Percentiles rank a stretch among this genome's conserved stretches.
phyloP scores from a whole-genome alignment of 257 asterid genomes.

The Solanum medicagineum region DNA sequence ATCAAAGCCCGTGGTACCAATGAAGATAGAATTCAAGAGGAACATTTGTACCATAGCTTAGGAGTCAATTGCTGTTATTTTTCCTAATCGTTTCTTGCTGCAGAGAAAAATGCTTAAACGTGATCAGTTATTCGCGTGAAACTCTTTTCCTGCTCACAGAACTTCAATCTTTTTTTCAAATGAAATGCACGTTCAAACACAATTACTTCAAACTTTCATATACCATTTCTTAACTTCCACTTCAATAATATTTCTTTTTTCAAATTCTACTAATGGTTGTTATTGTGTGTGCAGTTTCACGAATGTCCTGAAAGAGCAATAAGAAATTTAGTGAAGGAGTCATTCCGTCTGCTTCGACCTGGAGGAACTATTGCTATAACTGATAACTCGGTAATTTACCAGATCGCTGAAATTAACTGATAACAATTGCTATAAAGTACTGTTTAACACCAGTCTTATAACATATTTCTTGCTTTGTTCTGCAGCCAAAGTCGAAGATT shows the following conservation, averaged over 20 bases:
- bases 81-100: neutral
- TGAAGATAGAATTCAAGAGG: neutral
- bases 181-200: neutral
- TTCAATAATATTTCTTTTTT: neutral
- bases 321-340: slow-evolving; percentile 57
- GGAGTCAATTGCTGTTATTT: neutral
- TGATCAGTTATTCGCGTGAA: neutral
- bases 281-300: slow-evolving; percentile 44
- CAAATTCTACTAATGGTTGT: neutral
- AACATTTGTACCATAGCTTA: neutral
- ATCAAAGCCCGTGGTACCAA: neutral
- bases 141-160: neutral
- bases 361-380: slow-evolving; percentile 89
- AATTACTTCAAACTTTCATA: neutral
- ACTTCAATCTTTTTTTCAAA: neutral
- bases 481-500: slow-evolving; percentile 94
- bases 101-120: neutral
- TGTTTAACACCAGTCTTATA: neutral
- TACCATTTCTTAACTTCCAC: neutral
- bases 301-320: slow-evolving; percentile 94
- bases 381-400: slow-evolving; percentile 63
- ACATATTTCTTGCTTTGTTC: slow-evolving; percentile 1
- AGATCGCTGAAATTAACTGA: no score
- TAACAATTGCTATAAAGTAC: neutral
- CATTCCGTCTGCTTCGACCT: slow-evolving; percentile 69